Evolutionary conservation across 805 yeast species (phyloP).

Genomic region (Torulaspora franciscae): DNA sequence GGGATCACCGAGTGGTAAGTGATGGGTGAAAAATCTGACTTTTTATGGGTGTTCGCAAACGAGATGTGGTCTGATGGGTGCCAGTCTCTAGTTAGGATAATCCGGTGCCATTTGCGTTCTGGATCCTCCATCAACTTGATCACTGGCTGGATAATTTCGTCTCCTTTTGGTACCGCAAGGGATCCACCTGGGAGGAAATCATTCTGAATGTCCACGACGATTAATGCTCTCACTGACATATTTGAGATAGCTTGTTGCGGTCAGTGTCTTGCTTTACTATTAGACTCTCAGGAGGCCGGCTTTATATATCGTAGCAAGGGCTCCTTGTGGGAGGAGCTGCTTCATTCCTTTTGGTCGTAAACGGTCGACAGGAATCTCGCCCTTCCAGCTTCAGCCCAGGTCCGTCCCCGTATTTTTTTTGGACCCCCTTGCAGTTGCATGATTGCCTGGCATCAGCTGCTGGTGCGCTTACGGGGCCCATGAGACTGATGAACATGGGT

Average conservation of each 20-base stretch:
- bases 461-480: no score
- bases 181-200: conserved; percentile 81
- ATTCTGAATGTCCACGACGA: conserved; percentile 77
- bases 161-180: conserved; percentile 65
- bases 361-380: neutral
- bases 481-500: no score
- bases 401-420: neutral
- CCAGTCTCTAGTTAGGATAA: conserved; percentile 82
- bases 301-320: conserved; percentile 1
- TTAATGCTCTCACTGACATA: conserved; percentile 46
- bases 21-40: conserved; percentile 48
- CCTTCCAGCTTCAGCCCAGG: neutral
- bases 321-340: neutral
- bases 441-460: neutral
- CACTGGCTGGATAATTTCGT: conserved; percentile 51
- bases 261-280: neutral
- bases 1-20: conserved; percentile 49
- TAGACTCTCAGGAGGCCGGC: neutral
- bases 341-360: neutral
- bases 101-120: conserved; percentile 51
- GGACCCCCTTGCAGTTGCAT: neutral
- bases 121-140: conserved; percentile 41
- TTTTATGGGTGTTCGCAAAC: conserved; percentile 65
- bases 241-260: neutral
- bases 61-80: conserved; percentile 77